A percentile compares a stretch with the other conserved stretches of the same genome.
phyloP scores from a whole-genome alignment of 2,329 filamentous ascomycete genomes.

The Bipolaris bicolor region DNA sequence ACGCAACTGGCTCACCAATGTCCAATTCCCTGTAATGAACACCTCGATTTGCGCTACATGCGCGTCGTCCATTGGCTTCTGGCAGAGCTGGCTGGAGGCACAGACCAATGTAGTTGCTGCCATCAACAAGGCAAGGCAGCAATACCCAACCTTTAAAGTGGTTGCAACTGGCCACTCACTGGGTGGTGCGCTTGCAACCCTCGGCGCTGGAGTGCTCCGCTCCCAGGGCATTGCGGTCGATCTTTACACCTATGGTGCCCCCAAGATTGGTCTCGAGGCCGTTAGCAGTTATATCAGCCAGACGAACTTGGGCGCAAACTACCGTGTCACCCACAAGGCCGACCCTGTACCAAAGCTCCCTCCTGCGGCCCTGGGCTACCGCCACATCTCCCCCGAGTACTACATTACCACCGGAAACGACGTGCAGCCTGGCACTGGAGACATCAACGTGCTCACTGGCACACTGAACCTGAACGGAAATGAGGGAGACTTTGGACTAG shows the following conservation, averaged over 20 bases:
- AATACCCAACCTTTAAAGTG: conserved; percentile 61
- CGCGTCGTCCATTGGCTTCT: conserved; percentile 64
- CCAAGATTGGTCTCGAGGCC: conserved; percentile 66
- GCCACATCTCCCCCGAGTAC: conserved; percentile 73
- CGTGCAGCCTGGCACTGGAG: conserved; percentile 23
- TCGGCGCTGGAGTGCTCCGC: conserved; percentile 65
- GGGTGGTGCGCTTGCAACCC: conserved; percentile 67
- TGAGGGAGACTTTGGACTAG: conserved; percentile 34
- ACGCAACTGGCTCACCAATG: conserved; percentile 67
- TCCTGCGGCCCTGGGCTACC: conserved; percentile 65
- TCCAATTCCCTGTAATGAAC: conserved; percentile 52
- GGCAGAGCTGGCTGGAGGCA: conserved; percentile 64
- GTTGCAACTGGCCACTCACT: conserved; percentile 72
- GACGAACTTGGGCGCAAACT: conserved; percentile 61
- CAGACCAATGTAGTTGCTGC: conserved; percentile 50
- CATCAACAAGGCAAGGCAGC: conserved; percentile 52
- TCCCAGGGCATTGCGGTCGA: conserved; percentile 56
- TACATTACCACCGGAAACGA: conserved; percentile 49
- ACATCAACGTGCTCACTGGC: conserved; percentile 30
- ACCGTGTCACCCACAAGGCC: conserved; percentile 69
- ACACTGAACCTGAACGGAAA: conserved; percentile 37
- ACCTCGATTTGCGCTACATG: conserved; percentile 56
- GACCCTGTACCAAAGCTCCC: conserved; percentile 74
- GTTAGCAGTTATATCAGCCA: conserved; percentile 61
- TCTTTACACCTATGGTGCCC: conserved; percentile 71